Evolutionary conservation across 1,284 basidiomycete genomes (phyloP), one percentile per base, ranked within the genome.

Genomic region (Chondrostereum purpureum): DNA sequence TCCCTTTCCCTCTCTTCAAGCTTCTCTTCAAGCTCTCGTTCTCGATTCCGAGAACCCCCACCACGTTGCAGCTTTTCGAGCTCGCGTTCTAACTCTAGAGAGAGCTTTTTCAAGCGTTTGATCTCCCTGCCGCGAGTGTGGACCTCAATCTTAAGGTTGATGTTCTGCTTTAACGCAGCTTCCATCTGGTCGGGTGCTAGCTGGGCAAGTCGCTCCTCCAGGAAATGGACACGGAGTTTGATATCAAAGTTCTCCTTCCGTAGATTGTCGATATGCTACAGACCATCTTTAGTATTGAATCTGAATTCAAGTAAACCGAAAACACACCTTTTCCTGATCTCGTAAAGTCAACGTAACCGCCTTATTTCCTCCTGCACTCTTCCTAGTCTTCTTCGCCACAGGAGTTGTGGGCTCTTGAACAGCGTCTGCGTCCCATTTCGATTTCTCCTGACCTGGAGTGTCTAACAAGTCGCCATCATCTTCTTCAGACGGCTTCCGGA

Each of bases 231-330:
- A 53, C 92, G 89, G 44, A 95, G 77, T 62, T 95, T 94, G 59
- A 96, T 83, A 57, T 87, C 88, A 66, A 95, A 95, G 69, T 94
- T 92, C 63, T 96, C 92, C 63, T 93, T 94, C 71, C 94, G 94
- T 55, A 93, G 75, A 51, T 83, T 83, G 66, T 96, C 91, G 58
- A 95, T 90, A 61, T 93, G 88, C 92, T 95, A 55, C 39, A 46
- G 33, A 24, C 27, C 35, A 42, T 22, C 23, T n/a, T n/a, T n/a
- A n/a, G n/a, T n/a, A n/a, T n/a, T n/a, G n/a, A n/a, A n/a, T n/a
- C 43, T 33, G 46, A 39, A n/a, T 50, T 18, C n/a, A 31, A 23
- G 39, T 24, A 47, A 34, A 36, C 42, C 24, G 10, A 16, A 4
- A 47, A 56, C 13, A 41, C n/a, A 92, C 92, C 78, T 96, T 93